Evolutionary conservation across 1,284 basidiomycete species (phyloP).

Genomic region (Vanrija sp.): DNA sequence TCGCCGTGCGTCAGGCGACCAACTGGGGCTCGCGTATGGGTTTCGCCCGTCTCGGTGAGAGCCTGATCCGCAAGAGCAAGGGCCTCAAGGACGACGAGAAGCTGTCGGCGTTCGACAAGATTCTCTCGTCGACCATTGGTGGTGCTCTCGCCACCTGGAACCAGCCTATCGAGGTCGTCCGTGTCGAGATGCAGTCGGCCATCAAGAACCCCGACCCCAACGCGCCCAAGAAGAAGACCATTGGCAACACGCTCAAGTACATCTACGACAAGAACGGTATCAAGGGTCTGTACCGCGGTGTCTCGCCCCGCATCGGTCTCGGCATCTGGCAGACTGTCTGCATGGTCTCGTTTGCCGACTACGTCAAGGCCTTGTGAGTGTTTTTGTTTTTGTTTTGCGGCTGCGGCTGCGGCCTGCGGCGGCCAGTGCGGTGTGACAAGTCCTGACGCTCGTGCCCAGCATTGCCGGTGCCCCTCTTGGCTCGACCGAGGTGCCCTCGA

Average conservation of each 20-base stretch:
- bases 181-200: conserved; percentile 91
- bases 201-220: conserved; percentile 71
- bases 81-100: conserved; percentile 62
- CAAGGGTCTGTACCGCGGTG: conserved; percentile 95
- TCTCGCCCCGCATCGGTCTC: conserved; percentile 91
- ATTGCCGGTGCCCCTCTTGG: not conserved
- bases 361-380: conserved; percentile 54
- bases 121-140: conserved; percentile 80
- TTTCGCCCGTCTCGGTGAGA: conserved; percentile 90
- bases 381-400: too few species aligned
- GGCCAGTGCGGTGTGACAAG: too few species aligned
- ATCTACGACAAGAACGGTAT: conserved; percentile 97
- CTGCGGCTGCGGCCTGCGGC: too few species aligned
- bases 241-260: conserved; percentile 82
- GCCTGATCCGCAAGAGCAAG: conserved; percentile 67
- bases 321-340: conserved; percentile 62
- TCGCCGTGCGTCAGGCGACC: conserved; percentile 93
- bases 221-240: conserved; percentile 82
- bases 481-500: too few species aligned
- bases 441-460: not conserved
- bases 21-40: conserved; percentile 99
- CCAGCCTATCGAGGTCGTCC: conserved; percentile 82
- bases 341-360: conserved; percentile 97
- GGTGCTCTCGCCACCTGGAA: conserved; percentile 99
- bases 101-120: conserved; percentile 77